phyloP scores from a whole-genome alignment of 2,329 filamentous ascomycete genomes.

The Mycogone perniciosa region DNA sequence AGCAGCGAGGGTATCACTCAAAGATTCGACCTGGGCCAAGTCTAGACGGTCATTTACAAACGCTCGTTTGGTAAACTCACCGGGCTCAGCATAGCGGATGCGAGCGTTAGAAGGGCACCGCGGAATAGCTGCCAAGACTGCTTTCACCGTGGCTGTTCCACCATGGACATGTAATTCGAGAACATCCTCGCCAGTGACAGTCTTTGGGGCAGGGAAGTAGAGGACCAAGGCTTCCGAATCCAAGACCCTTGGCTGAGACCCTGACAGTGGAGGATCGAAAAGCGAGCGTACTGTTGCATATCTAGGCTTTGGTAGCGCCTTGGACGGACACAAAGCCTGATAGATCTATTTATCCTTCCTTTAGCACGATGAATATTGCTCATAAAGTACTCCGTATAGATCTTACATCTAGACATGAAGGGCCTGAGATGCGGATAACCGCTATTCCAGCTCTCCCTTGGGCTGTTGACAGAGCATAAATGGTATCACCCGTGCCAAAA shows the following conservation, averaged over 20 bases:
- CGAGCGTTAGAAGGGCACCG: constrained; percentile 31
- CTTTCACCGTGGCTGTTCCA: constrained; percentile 79
- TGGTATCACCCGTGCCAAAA: constrained; percentile 50
- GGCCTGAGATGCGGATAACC: constrained; percentile 79
- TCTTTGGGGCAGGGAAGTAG: constrained; percentile 73
- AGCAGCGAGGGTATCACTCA: constrained; percentile 56
- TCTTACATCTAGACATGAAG: constrained; percentile 60
- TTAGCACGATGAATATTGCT: constrained; percentile 6
- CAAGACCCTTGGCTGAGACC: constrained; percentile 45
- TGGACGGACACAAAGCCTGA: constrained; percentile 42
- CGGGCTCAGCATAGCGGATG: constrained; percentile 85
- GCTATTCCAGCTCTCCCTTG: constrained; percentile 84
- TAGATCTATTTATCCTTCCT: constrained; percentile 37
- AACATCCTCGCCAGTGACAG: constrained; percentile 87
- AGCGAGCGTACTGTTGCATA: constrained; percentile 70
- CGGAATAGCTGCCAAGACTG: constrained; percentile 73
- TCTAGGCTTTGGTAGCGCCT: constrained; percentile 39
- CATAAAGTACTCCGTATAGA: neutral
- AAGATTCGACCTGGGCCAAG: constrained; percentile 71
- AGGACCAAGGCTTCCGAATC: constrained; percentile 77
- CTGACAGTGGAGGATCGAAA: constrained; percentile 42
- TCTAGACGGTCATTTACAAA: constrained; percentile 84
- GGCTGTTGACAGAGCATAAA: constrained; percentile 88
- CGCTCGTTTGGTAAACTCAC: constrained; percentile 89
- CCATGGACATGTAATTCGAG: constrained; percentile 94